phyloP scores from a whole-genome alignment of 2,329 filamentous ascomycete species.

The Microcyclosporella mali region DNA sequence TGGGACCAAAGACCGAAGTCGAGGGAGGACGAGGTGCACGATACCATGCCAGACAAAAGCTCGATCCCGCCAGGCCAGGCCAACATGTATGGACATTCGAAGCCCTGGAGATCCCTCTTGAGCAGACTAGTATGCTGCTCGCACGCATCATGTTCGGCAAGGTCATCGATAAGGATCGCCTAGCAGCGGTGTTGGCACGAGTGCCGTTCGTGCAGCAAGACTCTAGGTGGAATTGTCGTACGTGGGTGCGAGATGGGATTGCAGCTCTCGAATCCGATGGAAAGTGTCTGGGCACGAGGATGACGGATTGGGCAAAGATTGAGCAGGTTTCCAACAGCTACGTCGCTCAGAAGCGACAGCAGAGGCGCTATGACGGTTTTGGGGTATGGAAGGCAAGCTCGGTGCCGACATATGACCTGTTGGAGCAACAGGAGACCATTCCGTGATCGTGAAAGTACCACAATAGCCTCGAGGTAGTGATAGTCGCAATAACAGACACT shows the following conservation, averaged over 20 bases:
- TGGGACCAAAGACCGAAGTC: constrained; percentile 6
- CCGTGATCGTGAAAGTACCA: too few species aligned
- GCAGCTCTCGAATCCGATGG: constrained; percentile 31
- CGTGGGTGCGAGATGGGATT: constrained; percentile 37
- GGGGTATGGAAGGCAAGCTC: not conserved
- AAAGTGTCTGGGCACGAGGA: constrained; percentile 34
- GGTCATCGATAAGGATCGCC: constrained; percentile 31
- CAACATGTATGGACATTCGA: constrained; percentile 1
- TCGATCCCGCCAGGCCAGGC: not conserved
- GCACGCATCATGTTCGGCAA: constrained; percentile 38
- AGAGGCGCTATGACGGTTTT: not conserved
- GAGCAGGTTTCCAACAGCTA: constrained; percentile 34
- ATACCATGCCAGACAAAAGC: constrained; percentile 1
- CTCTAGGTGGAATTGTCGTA: constrained; percentile 36
- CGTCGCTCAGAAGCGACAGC: constrained; percentile 12
- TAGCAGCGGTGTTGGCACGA: constrained; percentile 30
- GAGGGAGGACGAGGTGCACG: not conserved
- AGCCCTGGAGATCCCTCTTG: constrained; percentile 1
- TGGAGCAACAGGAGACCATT: not conserved
- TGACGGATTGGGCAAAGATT: constrained; percentile 36
- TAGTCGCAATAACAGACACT: not conserved
- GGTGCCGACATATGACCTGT: not conserved
- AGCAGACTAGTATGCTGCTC: constrained; percentile 20
- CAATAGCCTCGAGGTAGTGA: too few species aligned
- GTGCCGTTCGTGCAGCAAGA: constrained; percentile 33